Base-by-base conservation (phyloP, 1,139 yeast genomes). In the Oligophagozyma castellii region DNA sequence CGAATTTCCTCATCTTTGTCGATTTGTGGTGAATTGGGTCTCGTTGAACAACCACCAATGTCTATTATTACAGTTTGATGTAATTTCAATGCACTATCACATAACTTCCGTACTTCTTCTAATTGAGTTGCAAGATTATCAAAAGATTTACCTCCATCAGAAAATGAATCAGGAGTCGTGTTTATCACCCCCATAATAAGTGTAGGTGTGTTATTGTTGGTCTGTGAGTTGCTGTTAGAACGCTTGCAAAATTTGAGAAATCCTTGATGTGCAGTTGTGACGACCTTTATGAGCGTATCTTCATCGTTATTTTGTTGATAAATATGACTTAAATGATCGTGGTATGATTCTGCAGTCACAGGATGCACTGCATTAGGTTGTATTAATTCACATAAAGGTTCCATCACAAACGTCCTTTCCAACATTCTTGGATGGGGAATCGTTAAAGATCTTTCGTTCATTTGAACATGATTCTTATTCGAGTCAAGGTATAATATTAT, bases 161-260 rank as follows among this genome's bases (percentile, higher is more conserved):
- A 81, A 47, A 89, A 89, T 0, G 95, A 84, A 50, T 92, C 96
- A 0, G 96, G 95, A 0, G 98, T 89, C 13, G 78, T 67, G 46
- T 89, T 89, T 34, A 89, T 53, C 27, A 89, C 75, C 1, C 86
- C 93, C 98, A 89, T 89, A 29, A 84, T 53, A 24, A 48, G 39
- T n/a, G 52, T 40, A 3, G 48, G 40, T 2, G 51, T 44, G 5
- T 35, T 41, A 33, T 29, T 65, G 42, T 19, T 43, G 1, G 36
- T 29, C 3, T 38, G 8, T 3, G 29, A 33, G 24, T 42, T 42
- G 3, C 12, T 7, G 10, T 27, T 29, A 16, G 29, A 28, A 11
- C 30, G 32, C n/a, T 32, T 36, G 19, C 39, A 41, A 26, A 46
- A 51, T 28, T 37, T 43, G 20, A 51, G 30, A 27, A 36, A 46